A percentile compares a stretch with the other conserved stretches of the same genome.
Evolutionary conservation across 176 grass and related monocot species (phyloP).

Genomic region (Oryza meridionalis): DNA sequence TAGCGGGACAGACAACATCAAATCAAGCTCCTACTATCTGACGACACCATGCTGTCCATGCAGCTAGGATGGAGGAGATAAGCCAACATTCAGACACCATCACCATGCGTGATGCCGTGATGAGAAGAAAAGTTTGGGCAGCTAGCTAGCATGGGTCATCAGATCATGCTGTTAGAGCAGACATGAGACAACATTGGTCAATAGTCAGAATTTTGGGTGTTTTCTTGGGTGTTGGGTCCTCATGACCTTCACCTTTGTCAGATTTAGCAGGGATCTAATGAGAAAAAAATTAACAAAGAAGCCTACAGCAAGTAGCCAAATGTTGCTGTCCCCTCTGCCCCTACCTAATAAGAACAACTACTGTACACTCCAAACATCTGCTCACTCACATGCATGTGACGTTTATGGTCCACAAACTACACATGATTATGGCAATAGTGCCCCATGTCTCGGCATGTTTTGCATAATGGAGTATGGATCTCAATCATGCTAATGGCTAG

Average conservation of each 20-base stretch:
- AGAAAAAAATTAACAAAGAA: neutral
- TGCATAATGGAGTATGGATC: neutral
- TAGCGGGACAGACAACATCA: slow-evolving; percentile 14
- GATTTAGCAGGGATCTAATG: neutral
- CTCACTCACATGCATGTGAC: slow-evolving; percentile 39
- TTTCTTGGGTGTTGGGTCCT: neutral
- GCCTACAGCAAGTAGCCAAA: slow-evolving; percentile 37
- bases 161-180: slow-evolving; percentile 26
- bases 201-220: neutral
- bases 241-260: slow-evolving; percentile 20
- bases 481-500: neutral
- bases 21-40: neutral
- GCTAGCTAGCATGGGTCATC: slow-evolving; percentile 25
- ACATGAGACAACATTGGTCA: slow-evolving; percentile 32
- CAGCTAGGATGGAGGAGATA: neutral
- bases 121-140: slow-evolving; percentile 16
- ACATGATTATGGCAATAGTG: slow-evolving; percentile 19
- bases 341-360: slow-evolving; percentile 27
- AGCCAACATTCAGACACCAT: slow-evolving; percentile 16
- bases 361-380: slow-evolving; percentile 28
- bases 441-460: neutral
- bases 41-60: neutral
- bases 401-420: slow-evolving; percentile 40
- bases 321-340: slow-evolving; percentile 20
- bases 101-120: slow-evolving; percentile 17